These are phyloP conservation scores for Tulasnella sp. DNA, from an alignment of 768 basidiomycete species.

Conservation along the genomic window DNA sequence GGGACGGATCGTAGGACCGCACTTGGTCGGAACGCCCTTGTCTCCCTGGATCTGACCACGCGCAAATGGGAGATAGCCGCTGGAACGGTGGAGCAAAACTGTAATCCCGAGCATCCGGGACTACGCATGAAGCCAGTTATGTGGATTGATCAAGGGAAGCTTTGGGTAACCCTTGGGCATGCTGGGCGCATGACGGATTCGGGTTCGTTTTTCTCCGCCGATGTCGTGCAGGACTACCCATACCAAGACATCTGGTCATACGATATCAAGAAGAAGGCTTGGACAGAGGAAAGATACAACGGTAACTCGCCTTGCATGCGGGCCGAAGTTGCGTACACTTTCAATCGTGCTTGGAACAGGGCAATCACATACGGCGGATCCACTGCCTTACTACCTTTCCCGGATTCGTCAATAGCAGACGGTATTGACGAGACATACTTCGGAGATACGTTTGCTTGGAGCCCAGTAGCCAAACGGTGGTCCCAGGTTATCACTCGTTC, in stretches of 20 bases:
- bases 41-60: conserved; percentile 28
- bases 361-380: conserved; percentile 33
- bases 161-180: conserved; percentile 29
- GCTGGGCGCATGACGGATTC: conserved; percentile 26
- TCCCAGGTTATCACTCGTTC: conserved; percentile 31
- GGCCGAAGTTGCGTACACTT: conserved; percentile 25
- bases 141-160: conserved; percentile 27
- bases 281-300: conserved; percentile 25
- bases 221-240: conserved; percentile 17
- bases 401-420: too few relatives aligned
- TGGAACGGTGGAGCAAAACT: conserved; percentile 14
- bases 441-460: conserved; percentile 32
- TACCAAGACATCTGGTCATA: conserved; percentile 32
- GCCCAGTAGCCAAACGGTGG: conserved; percentile 23
- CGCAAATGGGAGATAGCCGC: conserved; percentile 25
- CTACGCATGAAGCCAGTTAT: conserved; percentile 26
- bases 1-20: conserved; percentile 23
- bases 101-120: conserved; percentile 24
- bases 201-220: conserved; percentile 20
- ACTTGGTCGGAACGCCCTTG: conserved; percentile 31
- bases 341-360: conserved; percentile 26
- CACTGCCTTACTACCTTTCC: conserved; percentile 20
- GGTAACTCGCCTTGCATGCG: conserved; percentile 29
- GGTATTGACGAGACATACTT: conserved; percentile 26
- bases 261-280: conserved; percentile 24